Evolutionary conservation across 805 yeast species (phyloP).

Genomic region (Jamesozyma piceae): DNA sequence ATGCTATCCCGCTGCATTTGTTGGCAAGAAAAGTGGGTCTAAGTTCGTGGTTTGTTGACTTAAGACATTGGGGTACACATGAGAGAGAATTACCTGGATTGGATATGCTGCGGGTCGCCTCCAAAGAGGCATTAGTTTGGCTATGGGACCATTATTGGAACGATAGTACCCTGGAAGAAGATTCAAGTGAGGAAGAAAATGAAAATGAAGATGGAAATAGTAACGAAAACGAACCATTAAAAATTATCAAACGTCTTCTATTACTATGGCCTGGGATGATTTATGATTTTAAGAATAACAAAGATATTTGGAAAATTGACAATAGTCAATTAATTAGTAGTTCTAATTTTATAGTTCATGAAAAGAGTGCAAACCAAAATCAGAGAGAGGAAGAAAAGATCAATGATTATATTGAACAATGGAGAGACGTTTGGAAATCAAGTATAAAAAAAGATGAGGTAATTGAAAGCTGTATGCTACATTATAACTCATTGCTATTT

Average conservation of each 20-base stretch:
- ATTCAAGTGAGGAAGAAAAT: conserved; percentile 11
- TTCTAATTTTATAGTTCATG: conserved; percentile 30
- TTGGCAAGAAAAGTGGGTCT: conserved; percentile 61
- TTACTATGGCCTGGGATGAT: conserved; percentile 3
- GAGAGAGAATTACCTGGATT: conserved; percentile 64
- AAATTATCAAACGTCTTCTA: conserved; percentile 2
- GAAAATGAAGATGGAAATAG: conserved; percentile 2
- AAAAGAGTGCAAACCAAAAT: conserved; percentile 59
- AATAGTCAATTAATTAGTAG: conserved; percentile 16
- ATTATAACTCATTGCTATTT: conserved; percentile 10
- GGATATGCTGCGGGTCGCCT: conserved; percentile 53
- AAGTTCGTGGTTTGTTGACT: conserved; percentile 78
- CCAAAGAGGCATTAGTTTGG: conserved; percentile 64
- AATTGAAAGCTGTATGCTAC: conserved; percentile 9
- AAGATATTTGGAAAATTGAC: conserved; percentile 14
- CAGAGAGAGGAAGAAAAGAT: conserved; percentile 14
- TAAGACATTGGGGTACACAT: conserved; percentile 87
- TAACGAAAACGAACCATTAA: not conserved
- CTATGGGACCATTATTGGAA: conserved; percentile 66
- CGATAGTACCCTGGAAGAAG: conserved; percentile 21
- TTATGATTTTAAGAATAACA: conserved; percentile 5
- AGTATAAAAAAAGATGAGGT: conserved; percentile 7
- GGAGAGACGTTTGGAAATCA: conserved; percentile 15
- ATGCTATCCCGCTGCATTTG: conserved; percentile 68
- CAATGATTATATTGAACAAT: conserved; percentile 8